Evolutionary conservation across 192 early-diverging fungal genomes (phyloP), one percentile per base, ranked within the genome.

Genomic region (Entomortierella chlamydospora): DNA sequence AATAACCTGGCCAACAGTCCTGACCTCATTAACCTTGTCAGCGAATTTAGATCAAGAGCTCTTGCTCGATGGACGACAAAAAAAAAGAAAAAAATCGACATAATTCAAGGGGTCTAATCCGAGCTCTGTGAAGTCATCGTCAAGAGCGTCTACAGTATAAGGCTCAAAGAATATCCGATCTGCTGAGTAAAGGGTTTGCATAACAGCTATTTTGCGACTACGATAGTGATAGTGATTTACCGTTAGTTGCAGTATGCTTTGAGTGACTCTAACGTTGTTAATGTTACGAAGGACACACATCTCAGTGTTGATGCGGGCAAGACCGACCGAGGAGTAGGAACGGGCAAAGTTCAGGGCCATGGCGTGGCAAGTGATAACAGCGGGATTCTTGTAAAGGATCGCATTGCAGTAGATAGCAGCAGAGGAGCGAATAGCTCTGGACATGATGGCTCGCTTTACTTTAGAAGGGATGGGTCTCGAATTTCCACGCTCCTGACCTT

Each of bases 21-120:
- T 87, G 86, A 99, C 98, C 79, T 95, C 91, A 83, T 99, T 97
- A 54, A 96, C 97, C 83, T 95, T 93, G 74, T 99, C 98, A 56
- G 95, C n/a, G 91, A 76, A 99, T 93, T 85, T 99, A 97, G 64
- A 99, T 91, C 76, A 93, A 95, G 85, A 99, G 98, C 84, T 99
- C 98, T 79, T 99, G 97, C 85, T 99, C 98, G 66, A 99, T 93
- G 62, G 97, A 96, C 96, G n/a, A n/a, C n/a, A n/a, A n/a, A n/a
- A n/a, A n/a, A n/a, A n/a, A n/a, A 99, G 98, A 57, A 97, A 96
- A 58, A 99, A 94, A 85, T 99, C 98, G 28, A 99, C 96, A 56
- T 95, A 93, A 84, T 98, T 97, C 64, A 99, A 89, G 78, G 92
- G 93, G 84, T 99, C 98, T 54, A 99, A 85, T 20, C 95, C 95